A percentile compares a stretch with the other conserved stretches of the same genome.
These are phyloP conservation scores for Santalum album DNA, from an alignment of 164 flowering plant genomes.

Conservation along the genomic window DNA sequence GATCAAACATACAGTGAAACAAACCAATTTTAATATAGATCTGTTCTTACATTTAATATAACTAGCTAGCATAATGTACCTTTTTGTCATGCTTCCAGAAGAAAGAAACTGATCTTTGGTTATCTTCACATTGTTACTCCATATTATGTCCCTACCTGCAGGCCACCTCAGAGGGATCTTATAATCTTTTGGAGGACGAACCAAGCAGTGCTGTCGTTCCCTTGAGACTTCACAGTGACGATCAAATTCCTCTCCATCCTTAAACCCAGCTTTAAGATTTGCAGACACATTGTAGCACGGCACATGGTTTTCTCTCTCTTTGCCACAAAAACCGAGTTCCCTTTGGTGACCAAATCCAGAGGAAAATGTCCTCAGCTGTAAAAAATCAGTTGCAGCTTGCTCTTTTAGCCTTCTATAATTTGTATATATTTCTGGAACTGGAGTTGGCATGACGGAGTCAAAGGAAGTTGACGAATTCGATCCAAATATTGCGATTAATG, in stretches of 20 bases:
- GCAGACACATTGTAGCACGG: conserved; percentile 85
- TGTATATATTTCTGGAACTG: conserved; percentile 35
- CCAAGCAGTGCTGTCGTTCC: conserved; percentile 40
- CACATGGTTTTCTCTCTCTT: conserved; percentile 72
- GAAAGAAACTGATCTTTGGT: conserved; percentile 86
- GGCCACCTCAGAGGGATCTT: conserved; percentile 94
- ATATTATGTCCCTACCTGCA: conserved; percentile 80
- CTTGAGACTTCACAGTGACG: conserved; percentile 74
- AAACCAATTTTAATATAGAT: no score
- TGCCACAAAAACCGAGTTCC: conserved; percentile 74
- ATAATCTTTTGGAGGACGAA: conserved; percentile 89
- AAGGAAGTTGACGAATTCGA: conserved; percentile 34
- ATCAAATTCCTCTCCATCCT: conserved; percentile 81
- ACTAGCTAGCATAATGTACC: conserved; percentile 27
- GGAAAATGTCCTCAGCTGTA: conserved; percentile 56
- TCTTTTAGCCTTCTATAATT: conserved; percentile 73
- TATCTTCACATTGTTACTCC: conserved; percentile 94
- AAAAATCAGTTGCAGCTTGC: conserved; percentile 58
- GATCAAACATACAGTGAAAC: no score
- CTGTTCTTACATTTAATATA: not conserved
- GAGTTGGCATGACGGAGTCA: conserved; percentile 24
- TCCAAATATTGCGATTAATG: conserved; percentile 53
- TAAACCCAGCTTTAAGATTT: conserved; percentile 55
- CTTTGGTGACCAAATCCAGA: conserved; percentile 29
- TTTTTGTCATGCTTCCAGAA: conserved; percentile 93